Evolutionary conservation across 345 rosid species (phyloP).

Genomic region (Reutealis trisperma): DNA sequence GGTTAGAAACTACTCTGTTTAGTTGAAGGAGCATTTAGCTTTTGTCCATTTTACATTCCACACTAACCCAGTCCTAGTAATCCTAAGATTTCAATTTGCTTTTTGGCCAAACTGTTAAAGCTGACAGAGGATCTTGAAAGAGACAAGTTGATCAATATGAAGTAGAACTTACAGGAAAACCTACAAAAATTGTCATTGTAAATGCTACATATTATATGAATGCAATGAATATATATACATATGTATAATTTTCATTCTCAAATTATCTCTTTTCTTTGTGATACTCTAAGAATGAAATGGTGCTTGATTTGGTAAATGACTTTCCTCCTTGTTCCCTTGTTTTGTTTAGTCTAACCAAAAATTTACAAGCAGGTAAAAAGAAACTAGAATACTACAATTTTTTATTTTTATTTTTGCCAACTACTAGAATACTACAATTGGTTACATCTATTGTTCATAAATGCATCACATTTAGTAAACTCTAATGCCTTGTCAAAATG

Average conservation of each 20-base stretch:
- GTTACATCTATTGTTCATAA: background rate
- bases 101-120: too few relatives aligned
- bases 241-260: background rate
- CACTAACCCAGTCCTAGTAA: background rate
- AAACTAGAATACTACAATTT: too few relatives aligned
- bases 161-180: background rate
- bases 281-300: too few relatives aligned
- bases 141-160: background rate
- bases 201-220: background rate
- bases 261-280: background rate
- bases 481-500: conserved; percentile 45
- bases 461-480: background rate
- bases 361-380: background rate
- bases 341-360: too few relatives aligned
- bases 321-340: too few relatives aligned
- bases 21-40: conserved; percentile 9
- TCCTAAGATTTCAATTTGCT: background rate
- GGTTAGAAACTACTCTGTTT: background rate
- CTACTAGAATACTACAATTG: background rate
- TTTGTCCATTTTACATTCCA: conserved; percentile 5
- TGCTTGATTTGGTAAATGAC: too few relatives aligned
- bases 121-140: background rate
- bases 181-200: conserved; percentile 7
- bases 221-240: background rate
- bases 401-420: too few relatives aligned